phyloP scores from a whole-genome alignment of 2,329 filamentous ascomycete species.

The Celoporthe dispersa region DNA sequence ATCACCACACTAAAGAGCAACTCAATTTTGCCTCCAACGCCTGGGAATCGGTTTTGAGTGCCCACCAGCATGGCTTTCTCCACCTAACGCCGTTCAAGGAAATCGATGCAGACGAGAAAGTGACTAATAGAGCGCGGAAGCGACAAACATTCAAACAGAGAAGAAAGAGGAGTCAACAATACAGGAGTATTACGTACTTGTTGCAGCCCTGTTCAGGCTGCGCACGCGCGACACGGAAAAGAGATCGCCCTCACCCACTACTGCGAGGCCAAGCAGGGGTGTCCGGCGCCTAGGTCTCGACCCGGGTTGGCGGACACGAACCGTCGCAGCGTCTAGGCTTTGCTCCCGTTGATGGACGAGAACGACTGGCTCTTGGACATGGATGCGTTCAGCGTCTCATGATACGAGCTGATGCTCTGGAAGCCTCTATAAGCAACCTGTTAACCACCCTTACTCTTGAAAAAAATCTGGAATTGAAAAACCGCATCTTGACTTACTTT shows the following conservation, averaged over 20 bases:
- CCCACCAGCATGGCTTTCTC: background rate
- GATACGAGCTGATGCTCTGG: constrained; percentile 67
- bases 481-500: constrained; percentile 51
- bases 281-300: background rate
- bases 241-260: background rate
- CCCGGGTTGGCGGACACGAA: background rate
- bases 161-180: background rate
- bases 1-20: background rate
- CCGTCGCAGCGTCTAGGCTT: constrained; percentile 9
- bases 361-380: constrained; percentile 29
- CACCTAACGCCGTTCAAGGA: background rate
- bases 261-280: background rate
- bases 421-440: constrained; percentile 55
- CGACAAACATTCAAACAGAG: background rate
- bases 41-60: background rate
- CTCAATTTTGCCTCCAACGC: background rate
- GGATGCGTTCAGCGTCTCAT: constrained; percentile 51
- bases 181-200: background rate
- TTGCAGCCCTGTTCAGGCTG: background rate
- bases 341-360: constrained; percentile 24
- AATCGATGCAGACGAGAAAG: background rate
- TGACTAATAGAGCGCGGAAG: background rate
- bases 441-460: background rate
- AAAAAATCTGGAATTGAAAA: background rate
- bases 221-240: background rate